Percentiles rank a stretch among this genome's conserved stretches.
phyloP scores from a whole-genome alignment of 257 asterid species.

The Hygrophila difformis region DNA sequence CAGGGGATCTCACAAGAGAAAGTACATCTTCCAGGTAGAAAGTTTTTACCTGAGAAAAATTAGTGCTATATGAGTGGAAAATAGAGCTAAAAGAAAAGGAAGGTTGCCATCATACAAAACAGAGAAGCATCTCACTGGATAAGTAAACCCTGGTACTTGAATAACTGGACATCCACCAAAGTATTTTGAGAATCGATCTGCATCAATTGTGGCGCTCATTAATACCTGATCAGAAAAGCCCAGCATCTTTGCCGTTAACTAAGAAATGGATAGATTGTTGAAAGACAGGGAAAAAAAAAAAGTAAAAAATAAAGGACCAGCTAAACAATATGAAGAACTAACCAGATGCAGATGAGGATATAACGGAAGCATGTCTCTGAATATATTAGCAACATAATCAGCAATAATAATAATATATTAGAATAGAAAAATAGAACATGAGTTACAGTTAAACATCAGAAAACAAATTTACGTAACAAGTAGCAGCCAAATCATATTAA shows the following conservation, averaged over 20 bases:
- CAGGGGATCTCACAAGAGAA: conserved; percentile 40
- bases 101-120: conserved; percentile 4
- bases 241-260: conserved; percentile 13
- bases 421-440: not conserved
- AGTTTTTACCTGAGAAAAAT: conserved; percentile 54
- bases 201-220: conserved; percentile 97
- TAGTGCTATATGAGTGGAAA: conserved; percentile 9
- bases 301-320: conserved; percentile 7
- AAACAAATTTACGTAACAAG: too few relatives aligned
- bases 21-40: conserved; percentile 86
- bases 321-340: conserved; percentile 22
- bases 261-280: conserved; percentile 11
- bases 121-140: conserved; percentile 53
- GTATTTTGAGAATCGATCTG: conserved; percentile 77
- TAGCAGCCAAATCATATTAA: too few relatives aligned
- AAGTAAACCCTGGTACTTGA: conserved; percentile 87
- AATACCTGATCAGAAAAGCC: conserved; percentile 45
- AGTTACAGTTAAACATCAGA: too few relatives aligned
- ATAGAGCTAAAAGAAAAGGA: conserved; percentile 12
- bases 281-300: not conserved
- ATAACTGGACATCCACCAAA: conserved; percentile 86
- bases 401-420: conserved; percentile 10
- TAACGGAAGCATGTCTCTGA: conserved; percentile 80
- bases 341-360: conserved; percentile 90
- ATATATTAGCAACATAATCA: conserved; percentile 23